Base-by-base conservation (phyloP, 73 alveolate genomes). In the Symbiodinium natans region DNA sequence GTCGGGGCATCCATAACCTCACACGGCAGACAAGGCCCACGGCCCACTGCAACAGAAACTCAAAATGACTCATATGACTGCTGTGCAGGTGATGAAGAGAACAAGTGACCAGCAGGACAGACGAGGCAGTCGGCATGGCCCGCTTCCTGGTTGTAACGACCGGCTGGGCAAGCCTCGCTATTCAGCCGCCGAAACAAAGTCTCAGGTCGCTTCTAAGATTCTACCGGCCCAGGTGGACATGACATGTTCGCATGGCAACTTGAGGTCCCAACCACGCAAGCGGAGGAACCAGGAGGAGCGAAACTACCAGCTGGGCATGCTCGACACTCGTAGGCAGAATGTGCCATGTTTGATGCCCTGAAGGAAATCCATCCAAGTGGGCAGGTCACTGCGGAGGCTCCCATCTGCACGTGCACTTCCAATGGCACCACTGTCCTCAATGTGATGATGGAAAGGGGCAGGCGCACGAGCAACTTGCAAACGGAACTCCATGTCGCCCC, bases 1-100 rank as follows among this genome's bases (percentile, higher is more conserved):
- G 11, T 71, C 86, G 10, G 95, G 95, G 39, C 95, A 88, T 21
- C 95, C 95, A 40, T 88, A 46, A 46, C 95, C 95, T 10, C 40
- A 36, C 71, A 52, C 23, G n/a, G n/a, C n/a, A n/a, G n/a, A n/a
- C n/a, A n/a, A n/a, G n/a, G n/a, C n/a, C n/a, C n/a, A n/a, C n/a
- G n/a, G n/a, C n/a, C n/a, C n/a, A n/a, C n/a, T n/a, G n/a, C n/a
- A n/a, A n/a, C n/a, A n/a, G n/a, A n/a, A n/a, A n/a, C n/a, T n/a
- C n/a, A n/a, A n/a, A n/a, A n/a, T n/a, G n/a, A n/a, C n/a, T n/a
- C n/a, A n/a, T n/a, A n/a, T n/a, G n/a, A n/a, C n/a, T n/a, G 71
- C 71, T 52, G 71, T 2, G 59, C 59, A 46, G 59, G 59, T 19
- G 4, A 13, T 13, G 59, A 46, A 52, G n/a, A 52, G 1, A 10